A percentile compares a stretch with the other conserved stretches of the same genome.
Conservation (phyloP, 345 rosid genomes). For the Laguncularia racemosa region DNA sequence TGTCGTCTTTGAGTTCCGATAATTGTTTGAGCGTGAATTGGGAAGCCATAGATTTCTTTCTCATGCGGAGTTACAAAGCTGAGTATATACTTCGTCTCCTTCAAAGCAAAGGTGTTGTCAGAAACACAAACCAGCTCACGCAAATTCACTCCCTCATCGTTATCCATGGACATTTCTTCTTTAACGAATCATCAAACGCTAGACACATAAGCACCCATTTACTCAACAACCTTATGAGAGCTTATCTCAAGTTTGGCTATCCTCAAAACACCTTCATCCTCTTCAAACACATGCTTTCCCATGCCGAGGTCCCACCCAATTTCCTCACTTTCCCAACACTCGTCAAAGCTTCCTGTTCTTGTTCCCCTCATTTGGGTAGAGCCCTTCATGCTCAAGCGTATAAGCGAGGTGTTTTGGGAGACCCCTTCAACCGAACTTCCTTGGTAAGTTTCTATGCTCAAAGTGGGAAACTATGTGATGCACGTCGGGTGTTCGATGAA, state of each 20-base stretch:
- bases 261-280: constrained; percentile 27
- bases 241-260: constrained; percentile 41
- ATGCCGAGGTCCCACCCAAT: constrained; percentile 29
- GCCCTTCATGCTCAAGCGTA: constrained; percentile 49
- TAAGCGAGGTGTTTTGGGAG: constrained; percentile 37
- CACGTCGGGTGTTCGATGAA: constrained; percentile 49
- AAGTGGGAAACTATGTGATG: constrained; percentile 19
- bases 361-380: constrained; percentile 19
- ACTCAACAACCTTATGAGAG: constrained; percentile 54
- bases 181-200: neutral
- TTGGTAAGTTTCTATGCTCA: constrained; percentile 34
- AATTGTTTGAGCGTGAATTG: no score
- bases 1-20: no score
- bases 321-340: constrained; percentile 61
- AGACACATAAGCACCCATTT: constrained; percentile 36
- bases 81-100: constrained; percentile 44
- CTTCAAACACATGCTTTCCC: constrained; percentile 54
- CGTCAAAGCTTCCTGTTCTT: constrained; percentile 39
- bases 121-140: constrained; percentile 29
- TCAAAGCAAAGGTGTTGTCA: constrained; percentile 27
- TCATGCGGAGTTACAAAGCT: neutral
- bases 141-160: constrained; percentile 49
- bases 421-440: constrained; percentile 52
- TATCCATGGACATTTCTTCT: constrained; percentile 23
- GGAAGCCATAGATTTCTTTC: no score